Evolutionary conservation across 139 green algal species (phyloP).

Genomic region (Chlorella sorokiniana): DNA sequence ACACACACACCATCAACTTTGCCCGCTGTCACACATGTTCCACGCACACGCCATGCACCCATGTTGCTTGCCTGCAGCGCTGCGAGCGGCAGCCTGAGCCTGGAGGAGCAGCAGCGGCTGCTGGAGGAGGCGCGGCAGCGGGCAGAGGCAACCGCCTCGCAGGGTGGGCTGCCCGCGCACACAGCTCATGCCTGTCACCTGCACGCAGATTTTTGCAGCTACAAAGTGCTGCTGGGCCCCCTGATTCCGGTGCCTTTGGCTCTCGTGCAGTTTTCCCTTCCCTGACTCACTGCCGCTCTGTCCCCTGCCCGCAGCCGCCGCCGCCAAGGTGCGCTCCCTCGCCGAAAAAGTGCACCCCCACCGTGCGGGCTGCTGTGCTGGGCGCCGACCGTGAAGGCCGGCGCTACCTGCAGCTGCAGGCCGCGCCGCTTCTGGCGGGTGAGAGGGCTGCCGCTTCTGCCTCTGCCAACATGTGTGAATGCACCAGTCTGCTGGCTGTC

Average conservation of each 20-base stretch:
- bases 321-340: conserved; percentile 20
- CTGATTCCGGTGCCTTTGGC: background rate
- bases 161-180: background rate
- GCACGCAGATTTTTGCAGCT: background rate
- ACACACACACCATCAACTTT: too few relatives aligned
- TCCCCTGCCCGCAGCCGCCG: conserved; percentile 10
- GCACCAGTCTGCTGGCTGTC: background rate
- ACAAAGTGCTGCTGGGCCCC: background rate
- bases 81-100: conserved; percentile 13
- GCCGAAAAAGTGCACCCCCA: conserved; percentile 18
- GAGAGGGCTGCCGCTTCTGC: background rate
- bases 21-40: too few relatives aligned
- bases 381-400: conserved; percentile 42
- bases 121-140: conserved; percentile 35
- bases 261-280: background rate
- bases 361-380: conserved; percentile 17
- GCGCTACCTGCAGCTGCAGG: conserved; percentile 39
- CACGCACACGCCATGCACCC: background rate
- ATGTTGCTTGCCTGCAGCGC: conserved; percentile 24
- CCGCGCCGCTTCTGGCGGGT: conserved; percentile 29
- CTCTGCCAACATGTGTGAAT: background rate
- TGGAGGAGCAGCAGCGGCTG: conserved; percentile 54
- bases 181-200: background rate
- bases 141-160: conserved; percentile 22
- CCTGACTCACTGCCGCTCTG: background rate